phyloP scores from a whole-genome alignment of 2,329 filamentous ascomycete species.

The Venturia pyrina region DNA sequence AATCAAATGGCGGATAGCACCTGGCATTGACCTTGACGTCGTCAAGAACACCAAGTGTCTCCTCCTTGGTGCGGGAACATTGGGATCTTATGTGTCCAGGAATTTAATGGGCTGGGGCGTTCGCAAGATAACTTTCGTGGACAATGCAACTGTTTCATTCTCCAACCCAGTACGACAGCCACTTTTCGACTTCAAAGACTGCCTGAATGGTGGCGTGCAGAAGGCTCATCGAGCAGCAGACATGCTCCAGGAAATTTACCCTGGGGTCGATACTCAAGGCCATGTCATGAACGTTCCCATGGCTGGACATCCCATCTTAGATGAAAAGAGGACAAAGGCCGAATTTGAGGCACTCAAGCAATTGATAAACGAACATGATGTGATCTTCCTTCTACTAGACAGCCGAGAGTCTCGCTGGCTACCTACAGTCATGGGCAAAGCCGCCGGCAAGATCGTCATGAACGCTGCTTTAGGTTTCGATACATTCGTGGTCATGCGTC shows the following conservation, averaged over 20 bases:
- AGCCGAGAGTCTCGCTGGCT: constrained; percentile 91
- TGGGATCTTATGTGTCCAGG: constrained; percentile 87
- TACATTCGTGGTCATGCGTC: constrained; percentile 93
- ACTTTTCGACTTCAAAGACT: constrained; percentile 83
- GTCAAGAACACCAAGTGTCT: constrained; percentile 88
- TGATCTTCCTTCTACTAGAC: constrained; percentile 94
- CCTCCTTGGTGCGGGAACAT: constrained; percentile 80
- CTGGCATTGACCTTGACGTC: constrained; percentile 72
- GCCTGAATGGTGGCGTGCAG: constrained; percentile 68
- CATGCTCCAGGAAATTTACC: constrained; percentile 76
- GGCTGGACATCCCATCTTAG: constrained; percentile 79
- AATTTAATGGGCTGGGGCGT: constrained; percentile 95
- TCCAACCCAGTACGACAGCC: constrained; percentile 95
- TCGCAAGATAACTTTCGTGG: constrained; percentile 87
- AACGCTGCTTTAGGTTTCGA: constrained; percentile 96
- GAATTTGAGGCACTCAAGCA: constrained; percentile 68
- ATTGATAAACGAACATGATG: constrained; percentile 78
- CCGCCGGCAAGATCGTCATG: constrained; percentile 86
- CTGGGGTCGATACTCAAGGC: constrained; percentile 73
- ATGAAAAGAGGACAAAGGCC: constrained; percentile 50
- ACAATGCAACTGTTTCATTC: constrained; percentile 87
- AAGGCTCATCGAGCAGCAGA: constrained; percentile 78
- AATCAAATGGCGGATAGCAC: constrained; percentile 97
- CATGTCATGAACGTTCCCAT: constrained; percentile 84
- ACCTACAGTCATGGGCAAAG: constrained; percentile 91